phyloP scores from a whole-genome alignment of 2,329 filamentous ascomycete genomes.

The Aspergillus hiratsukae region DNA sequence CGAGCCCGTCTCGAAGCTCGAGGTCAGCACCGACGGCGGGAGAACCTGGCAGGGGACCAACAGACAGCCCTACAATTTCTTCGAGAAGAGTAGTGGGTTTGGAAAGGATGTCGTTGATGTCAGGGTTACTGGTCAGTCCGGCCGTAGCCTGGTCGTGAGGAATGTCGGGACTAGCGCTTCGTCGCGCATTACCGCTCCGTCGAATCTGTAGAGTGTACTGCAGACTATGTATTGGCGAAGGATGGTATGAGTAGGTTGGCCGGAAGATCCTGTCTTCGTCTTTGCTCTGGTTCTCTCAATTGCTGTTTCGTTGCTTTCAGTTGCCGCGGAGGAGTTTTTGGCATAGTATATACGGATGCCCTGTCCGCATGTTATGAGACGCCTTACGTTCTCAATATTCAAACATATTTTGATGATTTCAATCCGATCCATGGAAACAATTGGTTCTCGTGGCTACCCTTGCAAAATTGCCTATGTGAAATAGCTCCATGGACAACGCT shows the following conservation, averaged over 20 bases:
- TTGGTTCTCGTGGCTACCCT: neutral
- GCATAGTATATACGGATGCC: neutral
- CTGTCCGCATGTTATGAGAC: neutral
- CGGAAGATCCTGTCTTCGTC: neutral
- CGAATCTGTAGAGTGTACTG: constrained; percentile 18
- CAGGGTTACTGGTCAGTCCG: constrained; percentile 51
- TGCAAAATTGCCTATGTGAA: neutral
- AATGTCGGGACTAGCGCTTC: constrained; percentile 36
- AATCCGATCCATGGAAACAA: neutral
- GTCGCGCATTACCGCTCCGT: constrained; percentile 16
- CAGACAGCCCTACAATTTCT: constrained; percentile 57
- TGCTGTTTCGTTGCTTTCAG: neutral
- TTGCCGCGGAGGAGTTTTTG: neutral
- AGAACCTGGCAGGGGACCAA: constrained; percentile 55
- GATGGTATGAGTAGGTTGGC: neutral
- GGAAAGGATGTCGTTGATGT: constrained; percentile 52
- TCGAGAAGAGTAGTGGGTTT: constrained; percentile 56
- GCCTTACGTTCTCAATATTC: neutral
- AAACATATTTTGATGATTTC: neutral
- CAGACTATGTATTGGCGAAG: neutral
- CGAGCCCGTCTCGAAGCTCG: constrained; percentile 51
- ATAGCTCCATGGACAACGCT: neutral
- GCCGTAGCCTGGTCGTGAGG: constrained; percentile 50
- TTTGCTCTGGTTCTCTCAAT: constrained; percentile 1
- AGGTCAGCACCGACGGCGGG: constrained; percentile 59